phyloP scores from a whole-genome alignment of 495 filamentous ascomycete genomes.

The Aspergillus leporis region DNA sequence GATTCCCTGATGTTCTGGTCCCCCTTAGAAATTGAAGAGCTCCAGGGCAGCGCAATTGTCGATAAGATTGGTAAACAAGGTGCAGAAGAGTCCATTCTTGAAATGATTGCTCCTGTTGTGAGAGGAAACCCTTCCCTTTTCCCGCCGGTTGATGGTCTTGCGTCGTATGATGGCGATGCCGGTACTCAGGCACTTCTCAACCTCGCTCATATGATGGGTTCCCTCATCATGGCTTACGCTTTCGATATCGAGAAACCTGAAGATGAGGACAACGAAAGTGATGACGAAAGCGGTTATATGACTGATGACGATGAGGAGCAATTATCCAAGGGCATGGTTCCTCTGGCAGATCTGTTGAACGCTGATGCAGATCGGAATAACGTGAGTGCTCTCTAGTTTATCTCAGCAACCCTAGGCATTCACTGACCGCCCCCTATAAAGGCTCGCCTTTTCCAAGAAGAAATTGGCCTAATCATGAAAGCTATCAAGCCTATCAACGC shows the following conservation, averaged over 20 bases:
- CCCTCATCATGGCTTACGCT: slow-evolving; percentile 90
- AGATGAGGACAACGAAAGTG: slow-evolving; percentile 54
- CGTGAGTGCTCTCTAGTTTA: slow-evolving; percentile 35
- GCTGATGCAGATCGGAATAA: slow-evolving; percentile 86
- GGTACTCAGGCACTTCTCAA: slow-evolving; percentile 54
- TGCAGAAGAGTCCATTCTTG: slow-evolving; percentile 67
- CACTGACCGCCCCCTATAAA: slow-evolving; percentile 13
- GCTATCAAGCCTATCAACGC: slow-evolving; percentile 62
- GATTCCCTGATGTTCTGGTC: slow-evolving; percentile 94
- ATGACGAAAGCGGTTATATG: slow-evolving; percentile 61
- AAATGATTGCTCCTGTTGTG: slow-evolving; percentile 63
- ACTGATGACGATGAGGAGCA: slow-evolving; percentile 70
- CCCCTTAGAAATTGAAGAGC: slow-evolving; percentile 62
- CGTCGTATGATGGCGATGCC: slow-evolving; percentile 49
- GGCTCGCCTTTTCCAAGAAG: slow-evolving; percentile 72
- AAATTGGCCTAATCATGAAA: slow-evolving; percentile 63
- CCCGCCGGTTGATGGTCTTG: slow-evolving; percentile 43
- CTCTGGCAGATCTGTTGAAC: slow-evolving; percentile 89
- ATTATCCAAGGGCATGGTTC: slow-evolving; percentile 80
- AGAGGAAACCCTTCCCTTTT: slow-evolving; percentile 44
- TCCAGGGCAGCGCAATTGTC: slow-evolving; percentile 76
- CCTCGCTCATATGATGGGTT: slow-evolving; percentile 77
- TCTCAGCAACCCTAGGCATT: background rate
- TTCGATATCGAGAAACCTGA: slow-evolving; percentile 75
- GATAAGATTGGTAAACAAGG: slow-evolving; percentile 74